Evolutionary conservation across 2,329 filamentous ascomycete species (phyloP).

Genomic region (Cytospora piceicola): DNA sequence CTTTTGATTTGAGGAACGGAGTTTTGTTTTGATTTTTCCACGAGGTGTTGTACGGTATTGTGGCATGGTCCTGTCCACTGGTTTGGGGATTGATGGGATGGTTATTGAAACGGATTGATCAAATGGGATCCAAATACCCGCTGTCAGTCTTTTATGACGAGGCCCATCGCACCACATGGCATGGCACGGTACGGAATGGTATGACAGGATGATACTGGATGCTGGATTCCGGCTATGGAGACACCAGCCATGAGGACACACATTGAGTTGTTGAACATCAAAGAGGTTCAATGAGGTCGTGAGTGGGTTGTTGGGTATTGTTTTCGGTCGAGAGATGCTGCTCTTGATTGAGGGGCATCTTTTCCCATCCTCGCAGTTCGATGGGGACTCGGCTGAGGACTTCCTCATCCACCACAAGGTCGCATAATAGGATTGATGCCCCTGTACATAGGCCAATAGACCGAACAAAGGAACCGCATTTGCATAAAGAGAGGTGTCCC

Average conservation of each 20-base stretch:
- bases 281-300: background rate
- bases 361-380: background rate
- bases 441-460: constrained; percentile 30
- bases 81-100: constrained; percentile 11
- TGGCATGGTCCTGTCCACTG: constrained; percentile 20
- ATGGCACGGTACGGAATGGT: background rate
- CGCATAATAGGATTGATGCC: constrained; percentile 14
- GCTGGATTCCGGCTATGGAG: background rate
- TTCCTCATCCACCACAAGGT: constrained; percentile 9
- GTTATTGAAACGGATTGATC: constrained; percentile 11
- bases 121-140: too few species aligned
- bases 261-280: background rate
- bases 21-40: constrained; percentile 17
- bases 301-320: background rate
- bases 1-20: background rate
- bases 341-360: constrained; percentile 2
- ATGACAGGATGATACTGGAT: background rate
- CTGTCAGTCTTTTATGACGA: too few species aligned
- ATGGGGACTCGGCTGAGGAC: background rate
- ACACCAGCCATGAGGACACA: background rate
- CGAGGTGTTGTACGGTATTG: constrained; percentile 6
- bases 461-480: constrained; percentile 21
- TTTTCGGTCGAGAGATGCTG: background rate
- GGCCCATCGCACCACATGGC: constrained; percentile 14
- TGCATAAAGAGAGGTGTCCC: background rate